Evolutionary conservation across 345 rosid genomes (phyloP), one percentile per base, ranked within the genome.

Genomic region (Eucalyptus pauciflora): DNA sequence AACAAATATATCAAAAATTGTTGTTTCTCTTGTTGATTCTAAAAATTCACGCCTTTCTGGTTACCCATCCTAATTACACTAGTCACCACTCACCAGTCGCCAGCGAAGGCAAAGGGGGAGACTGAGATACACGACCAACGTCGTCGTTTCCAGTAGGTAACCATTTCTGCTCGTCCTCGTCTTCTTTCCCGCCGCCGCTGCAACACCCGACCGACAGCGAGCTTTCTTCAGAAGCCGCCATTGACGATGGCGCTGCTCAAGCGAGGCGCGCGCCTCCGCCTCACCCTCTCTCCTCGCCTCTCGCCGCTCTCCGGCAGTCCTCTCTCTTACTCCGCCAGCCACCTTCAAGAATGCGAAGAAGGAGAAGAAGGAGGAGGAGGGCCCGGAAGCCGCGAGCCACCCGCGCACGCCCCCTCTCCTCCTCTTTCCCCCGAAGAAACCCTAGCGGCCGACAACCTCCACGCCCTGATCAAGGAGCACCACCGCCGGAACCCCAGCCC

Each of bases 381-480:
- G 89, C 64, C 45, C 50, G 43, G 29, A 49, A 41, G 27, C 9
- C 48, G 69, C 86, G 49, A 41, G 87, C 51, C 31, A 22, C 15
- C 85, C 15, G 81, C 17, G 81, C 45, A 9, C 45, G 85, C 48
- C 27, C 54, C 51, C 52, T 86, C 90, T n/a, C 64, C 29, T 54
- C 15, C 90, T 12, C 88, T 94, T 16, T 89, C 95, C 37, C 94
- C 93, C 1, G 94, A 93, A 89, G 98, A 96, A 87, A 88, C 93
- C 71, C 89, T 88, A 25, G 86, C 92, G 10, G 96, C 90, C 89
- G 98, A 92, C 18, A 94, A 92, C 41, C 86, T 96, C 76, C 95
- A 94, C 89, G 91, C 95, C 50, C 81, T 96, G 41, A 97, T 98
- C 93, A 96, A 93, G 91, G 94, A 94, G 60, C 98, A 98, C 95